Conservation (phyloP, 768 basidiomycete genomes). For the Mycena indigotica region DNA sequence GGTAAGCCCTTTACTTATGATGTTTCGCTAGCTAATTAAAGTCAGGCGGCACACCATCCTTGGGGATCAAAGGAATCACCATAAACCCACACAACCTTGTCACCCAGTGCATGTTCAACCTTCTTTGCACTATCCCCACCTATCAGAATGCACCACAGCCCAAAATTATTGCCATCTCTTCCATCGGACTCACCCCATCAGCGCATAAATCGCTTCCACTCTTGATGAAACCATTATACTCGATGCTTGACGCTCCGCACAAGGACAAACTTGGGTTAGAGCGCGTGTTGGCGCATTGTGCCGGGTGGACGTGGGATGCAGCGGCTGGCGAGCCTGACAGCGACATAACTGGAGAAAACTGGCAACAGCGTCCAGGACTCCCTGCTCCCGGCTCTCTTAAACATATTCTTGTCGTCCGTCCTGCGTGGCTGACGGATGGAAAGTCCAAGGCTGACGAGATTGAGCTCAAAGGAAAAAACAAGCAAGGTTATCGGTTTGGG, state of each 20-base stretch:
- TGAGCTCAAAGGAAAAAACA: background rate
- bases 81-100: slow-evolving; percentile 58
- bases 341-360: slow-evolving; percentile 44
- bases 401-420: slow-evolving; percentile 43
- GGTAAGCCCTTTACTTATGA: slow-evolving; percentile 46
- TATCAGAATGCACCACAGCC: slow-evolving; percentile 36
- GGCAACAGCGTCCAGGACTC: slow-evolving; percentile 34
- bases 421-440: slow-evolving; percentile 50
- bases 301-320: slow-evolving; percentile 54
- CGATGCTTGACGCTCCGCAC: slow-evolving; percentile 46
- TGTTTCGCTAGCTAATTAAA: too few species aligned
- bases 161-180: slow-evolving; percentile 56
- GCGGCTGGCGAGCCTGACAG: slow-evolving; percentile 41
- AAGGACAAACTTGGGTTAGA: slow-evolving; percentile 66
- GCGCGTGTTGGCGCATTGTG: slow-evolving; percentile 46
- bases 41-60: slow-evolving; percentile 49
- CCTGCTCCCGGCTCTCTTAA: slow-evolving; percentile 38
- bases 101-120: slow-evolving; percentile 57
- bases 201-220: slow-evolving; percentile 51
- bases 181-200: slow-evolving; percentile 50
- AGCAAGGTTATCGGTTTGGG: slow-evolving; percentile 32
- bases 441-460: slow-evolving; percentile 31
- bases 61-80: slow-evolving; percentile 52
- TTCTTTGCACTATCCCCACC: slow-evolving; percentile 54
- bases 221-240: slow-evolving; percentile 51